Conservation (phyloP, 129 eudicot species). For the Cynara cardunculus region DNA sequence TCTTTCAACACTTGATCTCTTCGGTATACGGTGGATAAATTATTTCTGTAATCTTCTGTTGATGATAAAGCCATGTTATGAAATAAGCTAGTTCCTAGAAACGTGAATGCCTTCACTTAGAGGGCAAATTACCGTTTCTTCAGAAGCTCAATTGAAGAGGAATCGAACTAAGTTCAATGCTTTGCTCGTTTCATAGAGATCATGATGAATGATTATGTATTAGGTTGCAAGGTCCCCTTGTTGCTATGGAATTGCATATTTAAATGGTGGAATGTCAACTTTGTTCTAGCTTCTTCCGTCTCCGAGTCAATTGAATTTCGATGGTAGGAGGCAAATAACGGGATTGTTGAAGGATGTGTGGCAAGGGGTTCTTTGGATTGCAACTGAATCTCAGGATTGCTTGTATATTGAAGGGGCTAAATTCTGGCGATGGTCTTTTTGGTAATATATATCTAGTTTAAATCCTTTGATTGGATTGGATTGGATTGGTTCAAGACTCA, state of each 20-base stretch:
- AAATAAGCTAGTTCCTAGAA: not conserved
- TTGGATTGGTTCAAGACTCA: too few relatives aligned
- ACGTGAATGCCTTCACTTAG: not conserved
- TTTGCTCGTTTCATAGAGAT: too few relatives aligned
- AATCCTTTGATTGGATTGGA: too few relatives aligned
- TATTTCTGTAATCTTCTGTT: not conserved
- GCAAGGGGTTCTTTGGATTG: too few relatives aligned
- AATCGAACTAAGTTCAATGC: not conserved
- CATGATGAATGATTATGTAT: not conserved
- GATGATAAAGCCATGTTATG: not conserved
- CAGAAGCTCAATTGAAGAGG: not conserved
- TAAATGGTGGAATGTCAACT: not conserved
- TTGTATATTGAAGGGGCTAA: too few relatives aligned
- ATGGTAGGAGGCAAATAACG: too few relatives aligned
- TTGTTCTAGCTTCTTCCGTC: not conserved
- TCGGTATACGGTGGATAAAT: not conserved
- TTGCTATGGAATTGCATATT: not conserved
- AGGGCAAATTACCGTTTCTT: not conserved
- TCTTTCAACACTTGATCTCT: not conserved
- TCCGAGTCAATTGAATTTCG: too few relatives aligned
- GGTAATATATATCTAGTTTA: too few relatives aligned
- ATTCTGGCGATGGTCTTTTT: too few relatives aligned
- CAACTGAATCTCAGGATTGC: too few relatives aligned
- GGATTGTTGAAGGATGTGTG: too few relatives aligned
- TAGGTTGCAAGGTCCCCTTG: not conserved